Evolutionary conservation across 805 yeast genomes (phyloP), one percentile per base, ranked within the genome.

Genomic region (Candida chauliodis): DNA sequence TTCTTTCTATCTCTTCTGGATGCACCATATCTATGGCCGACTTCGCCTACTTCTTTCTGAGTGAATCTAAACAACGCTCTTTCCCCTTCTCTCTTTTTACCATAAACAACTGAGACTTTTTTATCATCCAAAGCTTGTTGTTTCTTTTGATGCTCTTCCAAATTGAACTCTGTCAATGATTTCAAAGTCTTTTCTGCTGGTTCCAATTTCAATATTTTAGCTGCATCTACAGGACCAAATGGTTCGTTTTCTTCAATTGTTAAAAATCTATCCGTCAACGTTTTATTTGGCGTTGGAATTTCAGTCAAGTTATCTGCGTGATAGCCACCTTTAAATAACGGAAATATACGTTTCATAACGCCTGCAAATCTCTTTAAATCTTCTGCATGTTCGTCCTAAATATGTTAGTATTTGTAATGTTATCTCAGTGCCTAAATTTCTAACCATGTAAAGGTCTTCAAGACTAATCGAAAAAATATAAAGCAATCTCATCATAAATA

Each of bases 161-260:
- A 50, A 11, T 58, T 60, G 8, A 54, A 44, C 49, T 78, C 74
- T 9, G 86, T 72, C 45, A 90, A 72, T 58, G 77, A 78, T 50
- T 80, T 78, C 50, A 90, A 71, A 2, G 93, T 84, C 25, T 72
- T 78, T 34, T 79, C 76, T 20, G 98, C 97, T n/a, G 96, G 95
- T 58, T 86, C 90, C 47, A 91, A 71, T 30, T 75, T 89, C 46
- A 87, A 77, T 27, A 84, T 76, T 41, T 79, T 69, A 35, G 99
- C 96, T 10, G 99, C 97, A 56, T 93, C 98, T 5, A 89, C 74
- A 4, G 97, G 95, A 5, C 96, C 96, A 58, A 91, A 90, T 8
- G 96, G 95, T 66, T 89, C 95, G 19, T 89, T 81, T 64, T 91
- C 99, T 8, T 96, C 91, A 58, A 91, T 81, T 9, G 95, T 84